phyloP scores from a whole-genome alignment of 805 yeast species.

The Teunomyces pallodes region DNA sequence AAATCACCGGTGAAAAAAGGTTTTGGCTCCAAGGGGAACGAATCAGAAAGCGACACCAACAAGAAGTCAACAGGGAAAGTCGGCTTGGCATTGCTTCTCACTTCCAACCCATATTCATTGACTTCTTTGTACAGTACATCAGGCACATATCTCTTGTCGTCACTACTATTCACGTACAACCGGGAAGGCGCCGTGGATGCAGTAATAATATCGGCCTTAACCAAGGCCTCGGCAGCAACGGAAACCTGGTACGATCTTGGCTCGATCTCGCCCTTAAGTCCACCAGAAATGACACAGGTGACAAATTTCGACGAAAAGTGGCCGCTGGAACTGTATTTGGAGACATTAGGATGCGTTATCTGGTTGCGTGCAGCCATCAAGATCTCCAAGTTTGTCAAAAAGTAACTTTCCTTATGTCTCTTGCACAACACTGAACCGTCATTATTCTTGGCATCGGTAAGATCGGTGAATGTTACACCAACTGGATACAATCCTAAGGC shows the following conservation, averaged over 20 bases:
- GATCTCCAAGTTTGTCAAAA: constrained; percentile 84
- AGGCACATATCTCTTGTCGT: constrained; percentile 80
- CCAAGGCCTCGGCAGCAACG: constrained; percentile 81
- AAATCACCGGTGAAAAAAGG: constrained; percentile 56
- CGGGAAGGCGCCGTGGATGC: constrained; percentile 90
- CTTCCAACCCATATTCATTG: constrained; percentile 85
- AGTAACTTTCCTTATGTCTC: constrained; percentile 88
- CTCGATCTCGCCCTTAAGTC: constrained; percentile 82
- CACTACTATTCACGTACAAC: constrained; percentile 76
- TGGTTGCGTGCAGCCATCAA: constrained; percentile 82
- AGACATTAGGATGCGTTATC: constrained; percentile 54
- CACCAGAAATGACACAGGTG: constrained; percentile 93
- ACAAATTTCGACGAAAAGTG: constrained; percentile 84
- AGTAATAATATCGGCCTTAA: constrained; percentile 77
- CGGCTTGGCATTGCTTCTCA: constrained; percentile 60
- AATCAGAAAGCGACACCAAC: constrained; percentile 89
- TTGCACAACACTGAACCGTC: constrained; percentile 90
- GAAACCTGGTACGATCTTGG: constrained; percentile 89
- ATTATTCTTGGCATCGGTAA: constrained; percentile 80
- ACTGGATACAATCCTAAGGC: constrained; percentile 65
- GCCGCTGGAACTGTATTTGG: constrained; percentile 63
- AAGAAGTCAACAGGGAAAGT: constrained; percentile 28
- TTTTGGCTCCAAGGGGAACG: constrained; percentile 69
- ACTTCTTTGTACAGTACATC: constrained; percentile 82
- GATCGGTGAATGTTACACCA: constrained; percentile 87